Conservation (phyloP, 225 moss, liverwort and hornwort species). For the Marchantia polymorpha region DNA sequence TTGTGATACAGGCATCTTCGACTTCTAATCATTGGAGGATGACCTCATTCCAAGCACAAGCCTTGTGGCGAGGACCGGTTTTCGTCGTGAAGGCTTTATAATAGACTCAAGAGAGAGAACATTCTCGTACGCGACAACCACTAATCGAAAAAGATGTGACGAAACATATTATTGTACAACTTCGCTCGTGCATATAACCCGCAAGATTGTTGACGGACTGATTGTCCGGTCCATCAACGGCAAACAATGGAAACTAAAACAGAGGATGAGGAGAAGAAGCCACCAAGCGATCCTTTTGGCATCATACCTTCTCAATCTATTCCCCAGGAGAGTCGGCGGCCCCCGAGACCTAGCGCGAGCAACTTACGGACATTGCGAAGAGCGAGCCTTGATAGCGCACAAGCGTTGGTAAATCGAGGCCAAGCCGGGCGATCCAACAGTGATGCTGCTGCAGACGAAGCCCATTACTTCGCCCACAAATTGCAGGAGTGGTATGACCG, state of each 20-base stretch:
- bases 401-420: not conserved
- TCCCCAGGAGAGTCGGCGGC: not conserved
- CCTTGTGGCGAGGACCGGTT: no score
- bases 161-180: no score
- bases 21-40: no score
- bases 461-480: constrained; percentile 43
- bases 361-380: not conserved
- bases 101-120: no score
- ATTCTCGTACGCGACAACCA: no score
- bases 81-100: no score
- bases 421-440: not conserved
- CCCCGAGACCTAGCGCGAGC: not conserved
- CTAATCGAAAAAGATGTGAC: no score
- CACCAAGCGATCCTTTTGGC: constrained; percentile 3
- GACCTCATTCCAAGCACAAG: no score
- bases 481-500: constrained; percentile 54
- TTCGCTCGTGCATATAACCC: no score
- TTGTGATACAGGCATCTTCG: no score
- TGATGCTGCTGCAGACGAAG: constrained; percentile 31
- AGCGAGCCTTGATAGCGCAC: constrained; percentile 4
- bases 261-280: constrained; percentile 1
- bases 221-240: no score
- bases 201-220: no score
- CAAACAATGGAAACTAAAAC: not conserved
- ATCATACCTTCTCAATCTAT: not conserved